phyloP scores from a whole-genome alignment of 2,329 filamentous ascomycete genomes.

The Xylariaceae sp. region DNA sequence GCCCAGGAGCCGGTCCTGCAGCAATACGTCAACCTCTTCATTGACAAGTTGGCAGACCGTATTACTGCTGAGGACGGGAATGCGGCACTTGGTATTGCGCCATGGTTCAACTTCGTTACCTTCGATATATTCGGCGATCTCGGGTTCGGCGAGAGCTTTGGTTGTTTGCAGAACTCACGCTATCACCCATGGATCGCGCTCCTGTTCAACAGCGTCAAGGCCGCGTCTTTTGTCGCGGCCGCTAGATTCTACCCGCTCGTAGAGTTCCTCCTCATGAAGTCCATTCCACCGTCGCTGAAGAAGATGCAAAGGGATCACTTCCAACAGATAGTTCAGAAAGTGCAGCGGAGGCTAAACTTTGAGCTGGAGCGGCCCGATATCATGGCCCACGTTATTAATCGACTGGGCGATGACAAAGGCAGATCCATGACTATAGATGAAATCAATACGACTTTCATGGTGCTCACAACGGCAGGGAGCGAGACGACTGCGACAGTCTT shows the following conservation, averaged over 20 bases:
- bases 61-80: neutral
- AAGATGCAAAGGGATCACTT: slow-evolving; percentile 21
- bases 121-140: slow-evolving; percentile 36
- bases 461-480: slow-evolving; percentile 27
- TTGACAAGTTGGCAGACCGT: slow-evolving; percentile 18
- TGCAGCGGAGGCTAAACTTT: slow-evolving; percentile 23
- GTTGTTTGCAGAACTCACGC: slow-evolving; percentile 26
- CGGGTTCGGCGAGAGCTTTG: slow-evolving; percentile 29
- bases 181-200: slow-evolving; percentile 26
- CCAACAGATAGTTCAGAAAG: slow-evolving; percentile 26
- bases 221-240: slow-evolving; percentile 18
- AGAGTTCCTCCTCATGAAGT: slow-evolving; percentile 14
- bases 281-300: slow-evolving; percentile 15
- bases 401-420: neutral
- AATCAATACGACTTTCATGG: slow-evolving; percentile 30
- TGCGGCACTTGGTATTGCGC: slow-evolving; percentile 14
- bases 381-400: slow-evolving; percentile 23
- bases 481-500: slow-evolving; percentile 27
- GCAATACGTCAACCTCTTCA: slow-evolving; percentile 24
- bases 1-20: slow-evolving; percentile 27
- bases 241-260: slow-evolving; percentile 22
- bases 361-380: slow-evolving; percentile 27
- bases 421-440: slow-evolving; percentile 19
- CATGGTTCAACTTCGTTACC: slow-evolving; percentile 30
- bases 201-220: slow-evolving; percentile 24